phyloP scores from a whole-genome alignment of 2,329 filamentous ascomycete species.

The Nemania sp. region DNA sequence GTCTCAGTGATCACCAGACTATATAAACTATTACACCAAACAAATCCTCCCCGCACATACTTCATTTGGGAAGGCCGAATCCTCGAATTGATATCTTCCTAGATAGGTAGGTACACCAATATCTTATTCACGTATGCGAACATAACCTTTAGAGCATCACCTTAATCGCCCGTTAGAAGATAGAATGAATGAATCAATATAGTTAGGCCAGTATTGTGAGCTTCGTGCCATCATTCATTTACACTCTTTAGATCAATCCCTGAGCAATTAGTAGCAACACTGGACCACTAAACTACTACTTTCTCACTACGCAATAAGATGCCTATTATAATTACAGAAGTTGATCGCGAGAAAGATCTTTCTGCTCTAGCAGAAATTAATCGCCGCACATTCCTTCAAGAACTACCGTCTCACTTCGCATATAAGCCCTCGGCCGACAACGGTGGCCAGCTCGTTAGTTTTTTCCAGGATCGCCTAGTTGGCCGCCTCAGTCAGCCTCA shows the following conservation, averaged over 20 bases:
- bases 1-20: too few species aligned
- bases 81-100: conserved; percentile 8
- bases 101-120: conserved; percentile 17
- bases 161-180: background rate
- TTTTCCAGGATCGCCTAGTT: conserved; percentile 26
- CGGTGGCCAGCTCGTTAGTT: conserved; percentile 17
- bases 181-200: background rate
- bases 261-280: background rate
- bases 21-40: background rate
- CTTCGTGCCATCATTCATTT: background rate
- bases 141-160: background rate
- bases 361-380: conserved; percentile 30
- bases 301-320: background rate
- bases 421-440: conserved; percentile 26
- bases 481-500: conserved; percentile 26
- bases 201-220: background rate
- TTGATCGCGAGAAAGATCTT: conserved; percentile 17
- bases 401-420: conserved; percentile 24
- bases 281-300: too few species aligned
- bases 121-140: background rate
- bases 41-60: conserved; percentile 21
- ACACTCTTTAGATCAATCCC: background rate
- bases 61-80: conserved; percentile 19
- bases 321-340: conserved; percentile 1
- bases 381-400: conserved; percentile 26